phyloP scores from a whole-genome alignment of 768 basidiomycete species.

The Amanita rimosa region DNA sequence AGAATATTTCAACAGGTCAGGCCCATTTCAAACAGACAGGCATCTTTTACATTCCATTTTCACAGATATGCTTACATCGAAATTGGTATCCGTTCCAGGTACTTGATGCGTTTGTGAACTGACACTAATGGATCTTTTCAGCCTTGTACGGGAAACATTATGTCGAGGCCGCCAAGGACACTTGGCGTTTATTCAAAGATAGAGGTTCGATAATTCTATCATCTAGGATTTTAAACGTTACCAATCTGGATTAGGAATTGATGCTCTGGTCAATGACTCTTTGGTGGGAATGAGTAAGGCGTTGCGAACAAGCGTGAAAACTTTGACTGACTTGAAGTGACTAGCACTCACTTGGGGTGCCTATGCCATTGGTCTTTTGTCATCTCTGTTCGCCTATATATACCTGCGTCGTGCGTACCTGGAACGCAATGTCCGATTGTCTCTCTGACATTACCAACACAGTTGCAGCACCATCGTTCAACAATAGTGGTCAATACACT shows the following conservation, averaged over 20 bases:
- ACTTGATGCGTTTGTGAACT: not conserved
- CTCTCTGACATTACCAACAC: slow-evolving; percentile 1
- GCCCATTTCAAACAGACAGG: not conserved
- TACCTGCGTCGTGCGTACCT: slow-evolving; percentile 54
- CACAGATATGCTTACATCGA: slow-evolving; percentile 72
- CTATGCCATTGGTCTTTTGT: slow-evolving; percentile 65
- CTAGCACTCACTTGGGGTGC: slow-evolving; percentile 71
- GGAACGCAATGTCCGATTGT: not conserved
- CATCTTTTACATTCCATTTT: not conserved
- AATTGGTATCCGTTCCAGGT: slow-evolving; percentile 37
- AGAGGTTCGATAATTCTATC: slow-evolving; percentile 30
- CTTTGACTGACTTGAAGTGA: not conserved
- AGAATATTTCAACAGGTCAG: slow-evolving; percentile 69
- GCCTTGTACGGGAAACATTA: slow-evolving; percentile 83
- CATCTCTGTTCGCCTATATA: slow-evolving; percentile 64
- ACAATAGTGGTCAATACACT: slow-evolving; percentile 63
- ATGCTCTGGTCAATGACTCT: slow-evolving; percentile 76
- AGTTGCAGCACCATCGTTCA: slow-evolving; percentile 73
- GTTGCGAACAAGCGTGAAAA: not conserved
- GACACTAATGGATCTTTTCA: slow-evolving; percentile 14
- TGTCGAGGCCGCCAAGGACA: slow-evolving; percentile 71
- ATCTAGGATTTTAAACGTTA: slow-evolving; percentile 1
- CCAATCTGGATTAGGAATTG: slow-evolving; percentile 32
- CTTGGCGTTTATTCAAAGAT: slow-evolving; percentile 68
- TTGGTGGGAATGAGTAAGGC: slow-evolving; percentile 65